phyloP scores from a whole-genome alignment of 768 basidiomycete species.

The Tylopilus plumbeoviolaceoides region DNA sequence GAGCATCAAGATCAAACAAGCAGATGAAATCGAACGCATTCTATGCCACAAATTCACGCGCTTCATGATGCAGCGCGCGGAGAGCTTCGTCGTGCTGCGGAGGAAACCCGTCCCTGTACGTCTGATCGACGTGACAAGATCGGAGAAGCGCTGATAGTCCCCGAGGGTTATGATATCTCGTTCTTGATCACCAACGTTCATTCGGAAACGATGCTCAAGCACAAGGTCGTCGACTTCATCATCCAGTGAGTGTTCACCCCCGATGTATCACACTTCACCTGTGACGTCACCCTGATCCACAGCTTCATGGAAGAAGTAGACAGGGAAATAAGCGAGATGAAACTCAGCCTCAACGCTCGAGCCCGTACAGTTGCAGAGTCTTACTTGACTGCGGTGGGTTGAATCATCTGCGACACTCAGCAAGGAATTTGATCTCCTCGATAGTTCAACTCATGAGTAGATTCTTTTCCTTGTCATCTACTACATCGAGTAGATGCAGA shows the following conservation, averaged over 20 bases:
- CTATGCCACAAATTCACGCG: conserved; percentile 97
- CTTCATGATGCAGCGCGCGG: conserved; percentile 98
- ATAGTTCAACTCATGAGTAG: conserved; percentile 26
- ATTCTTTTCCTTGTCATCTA: conserved; percentile 8
- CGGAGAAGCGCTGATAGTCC: conserved; percentile 6
- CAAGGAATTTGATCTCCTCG: conserved; percentile 3
- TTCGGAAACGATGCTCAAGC: conserved; percentile 97
- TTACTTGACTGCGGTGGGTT: conserved; percentile 82
- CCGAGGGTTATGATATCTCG: conserved; percentile 95
- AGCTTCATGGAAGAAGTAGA: conserved; percentile 99
- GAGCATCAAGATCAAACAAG: conserved; percentile 98
- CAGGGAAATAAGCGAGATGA: conserved; percentile 99
- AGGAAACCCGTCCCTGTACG: conserved; percentile 87
- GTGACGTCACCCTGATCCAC: not conserved
- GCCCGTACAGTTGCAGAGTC: conserved; percentile 97
- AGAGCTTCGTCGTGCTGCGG: conserved; percentile 94
- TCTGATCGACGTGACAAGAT: conserved; percentile 17
- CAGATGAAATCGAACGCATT: conserved; percentile 97
- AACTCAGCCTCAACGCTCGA: conserved; percentile 91
- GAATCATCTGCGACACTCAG: not conserved
- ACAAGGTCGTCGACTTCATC: conserved; percentile 99
- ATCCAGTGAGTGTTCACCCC: conserved; percentile 68
- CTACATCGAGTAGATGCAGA: conserved; percentile 14
- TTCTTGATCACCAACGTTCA: conserved; percentile 98
- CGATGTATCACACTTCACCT: not conserved